Evolutionary conservation across 306 rosid genomes (phyloP), one percentile per base, ranked within the genome.

Genomic region (Herpetospermum pedunculosum): DNA sequence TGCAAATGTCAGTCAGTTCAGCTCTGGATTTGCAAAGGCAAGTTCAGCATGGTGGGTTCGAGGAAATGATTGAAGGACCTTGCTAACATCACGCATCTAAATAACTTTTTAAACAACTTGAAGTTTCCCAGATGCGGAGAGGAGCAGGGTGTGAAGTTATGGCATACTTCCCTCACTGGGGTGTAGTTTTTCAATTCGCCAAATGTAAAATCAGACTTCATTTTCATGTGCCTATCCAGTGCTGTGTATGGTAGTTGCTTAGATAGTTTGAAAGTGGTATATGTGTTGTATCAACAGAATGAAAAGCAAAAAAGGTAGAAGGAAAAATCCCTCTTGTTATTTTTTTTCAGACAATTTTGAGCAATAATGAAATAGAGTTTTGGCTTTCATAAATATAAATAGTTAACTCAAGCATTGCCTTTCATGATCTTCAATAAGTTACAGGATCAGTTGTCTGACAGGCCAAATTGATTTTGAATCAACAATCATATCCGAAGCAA

Each of bases 1-100:
- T 72, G 96, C 96, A 78, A 91, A 94, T 68, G 96, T 94, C 59
- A 96, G 97, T 28, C 96, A 94, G 84, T 94, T 88, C 81, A 82
- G 84, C 79, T 89, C 99, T 34, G 83, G 96, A 53, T 50, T 85
- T 62, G 86, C 91, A 74, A 91, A 84, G 84, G 70, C 87, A 3
- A 81, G 92, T 79, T 76, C 92, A 15, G 73, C 82, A 71, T 83
- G 88, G 40, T 87, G 92, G 95, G 83, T 88, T 75, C 87, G 86
- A 35, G 87, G 89, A 72, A 86, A 78, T 81, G 84, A 80, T 65
- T 86, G 74, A 75, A 83, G 40, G 37, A 54, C 54, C 79, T 75
- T 12, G 32, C 80, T 44, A 26, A 76, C 60, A 72, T 55, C 60
- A 77, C 69, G 63, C 49, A 68, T 63, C 25, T 25, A 38, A 40